phyloP scores from a whole-genome alignment of 768 basidiomycete genomes.

The Russula ochroleuca region DNA sequence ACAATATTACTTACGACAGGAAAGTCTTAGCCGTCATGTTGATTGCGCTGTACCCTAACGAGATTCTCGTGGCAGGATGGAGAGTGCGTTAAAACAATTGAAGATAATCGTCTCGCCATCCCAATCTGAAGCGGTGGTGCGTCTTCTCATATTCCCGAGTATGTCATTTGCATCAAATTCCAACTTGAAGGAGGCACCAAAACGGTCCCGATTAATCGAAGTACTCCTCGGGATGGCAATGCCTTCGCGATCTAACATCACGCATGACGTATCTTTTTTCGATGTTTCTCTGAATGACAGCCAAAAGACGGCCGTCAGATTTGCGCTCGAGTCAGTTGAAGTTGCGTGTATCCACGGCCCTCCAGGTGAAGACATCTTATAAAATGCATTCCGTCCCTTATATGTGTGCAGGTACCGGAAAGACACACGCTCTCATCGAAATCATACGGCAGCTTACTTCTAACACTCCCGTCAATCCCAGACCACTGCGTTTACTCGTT shows the following conservation, averaged over 20 bases:
- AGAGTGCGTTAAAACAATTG: constrained; percentile 68
- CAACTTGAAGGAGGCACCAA: constrained; percentile 36
- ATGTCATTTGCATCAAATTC: background rate
- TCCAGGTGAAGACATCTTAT: constrained; percentile 54
- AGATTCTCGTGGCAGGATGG: constrained; percentile 58
- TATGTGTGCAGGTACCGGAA: constrained; percentile 66
- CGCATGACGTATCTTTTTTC: constrained; percentile 56
- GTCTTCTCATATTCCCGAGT: background rate
- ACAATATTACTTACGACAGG: constrained; percentile 90
- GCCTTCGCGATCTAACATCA: constrained; percentile 40
- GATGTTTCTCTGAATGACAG: constrained; percentile 75
- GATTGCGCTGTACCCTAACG: background rate
- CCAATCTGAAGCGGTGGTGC: constrained; percentile 17
- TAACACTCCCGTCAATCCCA: constrained; percentile 43
- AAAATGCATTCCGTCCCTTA: background rate
- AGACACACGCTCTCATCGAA: constrained; percentile 94
- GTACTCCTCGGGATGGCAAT: constrained; percentile 66
- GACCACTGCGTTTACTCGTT: constrained; percentile 64
- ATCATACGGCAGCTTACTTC: constrained; percentile 79
- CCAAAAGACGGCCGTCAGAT: constrained; percentile 78
- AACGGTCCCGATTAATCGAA: constrained; percentile 45
- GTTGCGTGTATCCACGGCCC: constrained; percentile 95
- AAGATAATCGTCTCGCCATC: constrained; percentile 35
- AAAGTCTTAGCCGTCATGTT: constrained; percentile 28
- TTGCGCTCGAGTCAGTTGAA: constrained; percentile 75